Conservation (phyloP, 2,329 filamentous ascomycete species). For the Thelonectria blattea region DNA sequence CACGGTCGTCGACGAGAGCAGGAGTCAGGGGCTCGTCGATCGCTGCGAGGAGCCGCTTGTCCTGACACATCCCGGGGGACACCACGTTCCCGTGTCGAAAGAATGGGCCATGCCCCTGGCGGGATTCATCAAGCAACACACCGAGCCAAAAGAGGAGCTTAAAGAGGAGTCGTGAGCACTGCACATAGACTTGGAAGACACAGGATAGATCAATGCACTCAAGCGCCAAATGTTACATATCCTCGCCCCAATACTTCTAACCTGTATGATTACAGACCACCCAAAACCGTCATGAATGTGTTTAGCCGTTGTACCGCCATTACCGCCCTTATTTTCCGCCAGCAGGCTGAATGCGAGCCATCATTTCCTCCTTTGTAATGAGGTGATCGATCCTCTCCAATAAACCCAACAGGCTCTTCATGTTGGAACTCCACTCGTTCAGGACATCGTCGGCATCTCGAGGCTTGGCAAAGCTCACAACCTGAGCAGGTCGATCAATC, state of each 20-base stretch:
- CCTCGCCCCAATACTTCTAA: constrained; percentile 44
- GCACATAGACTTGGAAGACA: constrained; percentile 29
- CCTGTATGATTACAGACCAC: constrained; percentile 44
- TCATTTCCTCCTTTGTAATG: constrained; percentile 99
- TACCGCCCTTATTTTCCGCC: constrained; percentile 43
- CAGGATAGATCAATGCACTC: constrained; percentile 35
- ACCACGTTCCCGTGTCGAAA: constrained; percentile 85
- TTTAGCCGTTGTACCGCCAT: constrained; percentile 27
- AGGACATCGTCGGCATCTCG: constrained; percentile 93
- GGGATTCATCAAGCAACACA: constrained; percentile 66
- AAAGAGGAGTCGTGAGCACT: constrained; percentile 36
- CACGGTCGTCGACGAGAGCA: constrained; percentile 82
- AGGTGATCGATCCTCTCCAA: constrained; percentile 94
- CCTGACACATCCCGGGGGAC: constrained; percentile 82
- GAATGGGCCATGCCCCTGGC: constrained; percentile 80
- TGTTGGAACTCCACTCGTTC: constrained; percentile 98
- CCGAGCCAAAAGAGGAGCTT: constrained; percentile 35
- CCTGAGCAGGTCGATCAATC: constrained; percentile 89
- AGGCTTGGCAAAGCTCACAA: constrained; percentile 94
- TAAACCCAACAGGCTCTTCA: constrained; percentile 88
- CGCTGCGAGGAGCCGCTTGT: constrained; percentile 62
- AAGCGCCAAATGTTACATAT: constrained; percentile 40
- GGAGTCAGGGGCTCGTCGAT: constrained; percentile 72
- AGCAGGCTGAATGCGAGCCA: constrained; percentile 88
- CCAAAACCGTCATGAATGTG: constrained; percentile 38